phyloP scores from a whole-genome alignment of 2,329 filamentous ascomycete species.

The Gyromitra esculenta region DNA sequence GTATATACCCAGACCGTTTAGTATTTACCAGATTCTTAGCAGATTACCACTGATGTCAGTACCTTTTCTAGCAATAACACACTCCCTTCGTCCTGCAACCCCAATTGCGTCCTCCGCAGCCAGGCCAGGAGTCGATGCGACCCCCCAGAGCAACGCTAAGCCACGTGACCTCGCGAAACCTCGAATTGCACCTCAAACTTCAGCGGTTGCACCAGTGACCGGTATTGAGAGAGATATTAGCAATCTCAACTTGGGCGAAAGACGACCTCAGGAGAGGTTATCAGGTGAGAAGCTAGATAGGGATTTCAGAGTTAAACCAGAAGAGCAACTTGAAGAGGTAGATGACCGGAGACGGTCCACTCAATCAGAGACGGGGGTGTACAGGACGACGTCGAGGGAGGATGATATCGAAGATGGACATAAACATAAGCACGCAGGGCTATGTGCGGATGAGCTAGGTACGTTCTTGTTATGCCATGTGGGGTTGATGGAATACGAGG shows the following conservation, averaged over 20 bases:
- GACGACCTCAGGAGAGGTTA: too few relatives aligned
- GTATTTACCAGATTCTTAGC: not conserved
- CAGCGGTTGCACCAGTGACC: not conserved
- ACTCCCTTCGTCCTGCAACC: conserved; percentile 16
- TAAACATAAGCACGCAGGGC: not conserved
- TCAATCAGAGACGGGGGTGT: not conserved
- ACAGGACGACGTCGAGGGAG: not conserved
- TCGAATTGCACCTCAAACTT: not conserved
- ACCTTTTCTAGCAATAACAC: conserved; percentile 35
- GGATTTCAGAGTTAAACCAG: not conserved
- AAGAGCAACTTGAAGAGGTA: not conserved
- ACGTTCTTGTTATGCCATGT: not conserved
- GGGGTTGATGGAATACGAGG: too few relatives aligned
- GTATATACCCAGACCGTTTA: conserved; percentile 15
- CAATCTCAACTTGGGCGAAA: conserved; percentile 1
- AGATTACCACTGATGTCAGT: not conserved
- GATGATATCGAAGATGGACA: conserved; percentile 10
- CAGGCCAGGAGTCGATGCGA: not conserved
- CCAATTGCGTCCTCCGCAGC: not conserved
- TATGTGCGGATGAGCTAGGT: conserved; percentile 24
- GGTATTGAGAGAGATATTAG: not conserved
- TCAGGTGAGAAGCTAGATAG: not conserved
- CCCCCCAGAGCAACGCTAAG: not conserved
- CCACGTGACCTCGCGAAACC: not conserved
- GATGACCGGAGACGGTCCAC: not conserved